Conservation (phyloP, 169 alveolate genomes). For the Ichthyophthirius multifiliis region DNA sequence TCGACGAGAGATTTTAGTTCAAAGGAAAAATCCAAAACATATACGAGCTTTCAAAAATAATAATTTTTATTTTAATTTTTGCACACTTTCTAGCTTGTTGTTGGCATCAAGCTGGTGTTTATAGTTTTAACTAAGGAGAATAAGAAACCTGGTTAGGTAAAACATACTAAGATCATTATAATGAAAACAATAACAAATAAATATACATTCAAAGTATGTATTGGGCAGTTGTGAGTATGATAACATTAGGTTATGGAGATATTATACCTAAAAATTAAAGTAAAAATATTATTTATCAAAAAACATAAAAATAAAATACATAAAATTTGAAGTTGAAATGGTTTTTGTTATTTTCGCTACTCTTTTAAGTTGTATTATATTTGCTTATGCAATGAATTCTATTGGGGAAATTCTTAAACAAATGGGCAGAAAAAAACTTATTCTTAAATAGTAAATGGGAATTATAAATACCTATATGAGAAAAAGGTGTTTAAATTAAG, state of each 20-base stretch:
- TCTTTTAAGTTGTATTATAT: constrained; percentile 2
- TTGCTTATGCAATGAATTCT: constrained; percentile 7
- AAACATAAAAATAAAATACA: no score
- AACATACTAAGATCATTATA: background rate
- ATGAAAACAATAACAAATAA: background rate
- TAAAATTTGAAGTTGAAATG: no score
- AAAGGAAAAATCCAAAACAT: background rate
- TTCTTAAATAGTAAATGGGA: background rate
- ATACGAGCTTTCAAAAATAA: background rate
- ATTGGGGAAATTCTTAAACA: constrained; percentile 7
- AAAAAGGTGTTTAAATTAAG: background rate
- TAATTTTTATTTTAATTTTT: background rate
- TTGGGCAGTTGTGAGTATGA: background rate
- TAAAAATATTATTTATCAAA: background rate
- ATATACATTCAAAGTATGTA: background rate
- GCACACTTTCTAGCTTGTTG: constrained; percentile 6
- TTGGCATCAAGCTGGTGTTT: background rate
- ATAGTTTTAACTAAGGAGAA: background rate
- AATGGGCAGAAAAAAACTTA: background rate
- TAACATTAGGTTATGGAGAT: constrained; percentile 20
- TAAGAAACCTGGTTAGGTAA: background rate
- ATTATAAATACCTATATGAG: constrained; percentile 9
- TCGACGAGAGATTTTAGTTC: background rate
- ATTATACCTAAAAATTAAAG: background rate
- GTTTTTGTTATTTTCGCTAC: no score